Conservation (phyloP, 345 rosid genomes). For the Bruguiera sexangula region DNA sequence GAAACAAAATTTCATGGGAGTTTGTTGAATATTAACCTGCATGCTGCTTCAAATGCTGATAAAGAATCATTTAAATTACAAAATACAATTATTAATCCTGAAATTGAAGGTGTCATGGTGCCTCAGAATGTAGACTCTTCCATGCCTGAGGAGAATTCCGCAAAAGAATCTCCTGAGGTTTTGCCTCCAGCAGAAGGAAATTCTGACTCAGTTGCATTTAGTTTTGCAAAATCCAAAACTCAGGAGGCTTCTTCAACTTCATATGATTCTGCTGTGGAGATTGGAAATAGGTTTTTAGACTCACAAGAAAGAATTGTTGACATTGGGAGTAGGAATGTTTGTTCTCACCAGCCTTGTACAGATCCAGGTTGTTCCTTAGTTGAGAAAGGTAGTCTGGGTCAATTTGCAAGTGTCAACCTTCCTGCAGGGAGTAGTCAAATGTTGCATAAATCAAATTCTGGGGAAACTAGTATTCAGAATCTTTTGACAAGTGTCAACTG, state of each 20-base stretch:
- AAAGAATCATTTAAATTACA: conserved; percentile 24
- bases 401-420: conserved; percentile 5
- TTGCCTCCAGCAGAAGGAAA: conserved; percentile 20
- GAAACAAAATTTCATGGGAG: conserved; percentile 32
- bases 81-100: conserved; percentile 20
- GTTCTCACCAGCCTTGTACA: conserved; percentile 22
- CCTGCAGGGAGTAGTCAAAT: conserved; percentile 5
- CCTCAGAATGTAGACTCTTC: conserved; percentile 24
- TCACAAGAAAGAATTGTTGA: conserved; percentile 26
- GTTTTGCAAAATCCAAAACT: conserved; percentile 22
- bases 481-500: conserved; percentile 8
- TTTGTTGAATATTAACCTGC: conserved; percentile 21
- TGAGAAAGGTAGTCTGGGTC: conserved; percentile 32
- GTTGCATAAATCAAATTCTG: conserved; percentile 15
- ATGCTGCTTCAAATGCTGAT: conserved; percentile 24
- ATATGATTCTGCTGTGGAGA: conserved; percentile 8
- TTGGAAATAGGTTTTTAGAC: conserved; percentile 13
- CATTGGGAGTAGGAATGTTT: conserved; percentile 18
- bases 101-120: conserved; percentile 25
- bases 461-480: conserved; percentile 15
- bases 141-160: conserved; percentile 28
- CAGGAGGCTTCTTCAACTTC: conserved; percentile 26
- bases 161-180: conserved; percentile 19
- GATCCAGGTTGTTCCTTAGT: conserved; percentile 14
- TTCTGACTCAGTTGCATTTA: conserved; percentile 23